These are phyloP conservation scores for Fonsecaea erecta DNA, from an alignment of 2,329 filamentous ascomycete species.

Conservation along the genomic window DNA sequence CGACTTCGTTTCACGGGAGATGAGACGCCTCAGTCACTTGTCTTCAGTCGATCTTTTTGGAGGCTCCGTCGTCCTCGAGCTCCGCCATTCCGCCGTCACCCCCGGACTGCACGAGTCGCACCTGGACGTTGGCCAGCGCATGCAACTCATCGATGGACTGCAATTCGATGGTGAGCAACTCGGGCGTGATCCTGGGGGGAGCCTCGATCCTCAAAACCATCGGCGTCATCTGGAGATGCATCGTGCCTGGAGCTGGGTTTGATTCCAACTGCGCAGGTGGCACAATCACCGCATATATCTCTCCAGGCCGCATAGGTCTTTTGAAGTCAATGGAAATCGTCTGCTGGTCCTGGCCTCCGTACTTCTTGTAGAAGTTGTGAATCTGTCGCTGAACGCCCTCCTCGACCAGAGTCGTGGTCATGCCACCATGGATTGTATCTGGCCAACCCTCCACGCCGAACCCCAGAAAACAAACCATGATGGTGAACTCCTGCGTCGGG, in stretches of 20 bases:
- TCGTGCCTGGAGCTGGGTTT: conserved; percentile 11
- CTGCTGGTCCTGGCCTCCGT: conserved; percentile 53
- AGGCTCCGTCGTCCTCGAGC: conserved; percentile 11
- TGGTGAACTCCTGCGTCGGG: conserved; percentile 62
- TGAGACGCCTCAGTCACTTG: background rate
- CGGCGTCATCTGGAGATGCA: conserved; percentile 37
- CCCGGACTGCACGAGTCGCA: conserved; percentile 18
- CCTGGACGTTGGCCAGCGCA: conserved; percentile 27
- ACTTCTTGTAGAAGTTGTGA: conserved; percentile 27
- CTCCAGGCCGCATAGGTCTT: conserved; percentile 62
- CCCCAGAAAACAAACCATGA: conserved; percentile 69
- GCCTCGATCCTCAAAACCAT: conserved; percentile 48
- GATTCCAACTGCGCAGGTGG: conserved; percentile 42
- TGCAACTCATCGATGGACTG: conserved; percentile 20
- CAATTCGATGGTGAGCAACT: conserved; percentile 27
- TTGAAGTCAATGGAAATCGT: conserved; percentile 68
- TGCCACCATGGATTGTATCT: conserved; percentile 69
- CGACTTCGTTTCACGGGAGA: background rate
- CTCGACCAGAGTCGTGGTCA: conserved; percentile 69
- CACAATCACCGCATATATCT: conserved; percentile 65
- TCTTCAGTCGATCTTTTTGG: conserved; percentile 6
- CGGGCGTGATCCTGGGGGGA: conserved; percentile 48
- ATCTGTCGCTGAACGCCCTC: conserved; percentile 62
- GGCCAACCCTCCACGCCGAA: conserved; percentile 71
- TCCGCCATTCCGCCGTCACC: conserved; percentile 15